A percentile compares a stretch with the other conserved stretches of the same genome.
Conservation (phyloP, 164 flowering plant species). For the Taxillus chinensis region DNA sequence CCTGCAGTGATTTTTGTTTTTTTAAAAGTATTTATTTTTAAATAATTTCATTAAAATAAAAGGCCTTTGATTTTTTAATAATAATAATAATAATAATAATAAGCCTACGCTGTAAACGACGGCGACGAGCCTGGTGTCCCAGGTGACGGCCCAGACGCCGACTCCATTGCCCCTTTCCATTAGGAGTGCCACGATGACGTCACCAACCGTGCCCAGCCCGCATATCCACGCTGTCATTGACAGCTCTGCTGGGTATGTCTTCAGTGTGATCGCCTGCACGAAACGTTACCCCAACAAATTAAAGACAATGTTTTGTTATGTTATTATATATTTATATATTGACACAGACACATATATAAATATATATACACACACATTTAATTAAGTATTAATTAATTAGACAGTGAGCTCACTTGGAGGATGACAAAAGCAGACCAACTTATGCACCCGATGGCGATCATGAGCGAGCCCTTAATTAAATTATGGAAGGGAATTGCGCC, state of each 20-base stretch:
- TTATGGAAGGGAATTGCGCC: slow-evolving; percentile 10
- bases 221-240: slow-evolving; percentile 4
- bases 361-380: too few species aligned
- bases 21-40: too few species aligned
- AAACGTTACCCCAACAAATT: background rate
- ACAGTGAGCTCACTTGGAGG: background rate
- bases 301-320: background rate
- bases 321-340: background rate
- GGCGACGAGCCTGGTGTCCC: background rate
- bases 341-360: too few species aligned
- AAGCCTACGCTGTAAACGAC: background rate
- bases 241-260: background rate
- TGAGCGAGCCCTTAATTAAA: slow-evolving; percentile 37
- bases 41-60: too few species aligned
- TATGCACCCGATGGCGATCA: slow-evolving; percentile 56
- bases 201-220: background rate
- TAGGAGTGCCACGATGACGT: background rate
- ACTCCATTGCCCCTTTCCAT: background rate
- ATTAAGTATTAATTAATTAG: too few species aligned
- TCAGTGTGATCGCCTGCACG: background rate
- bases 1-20: background rate
- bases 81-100: background rate
- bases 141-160: background rate
- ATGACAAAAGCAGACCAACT: slow-evolving; percentile 50
- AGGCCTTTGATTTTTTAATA: too few species aligned